Percentiles rank a stretch among this genome's conserved stretches.
phyloP scores from a whole-genome alignment of 345 rosid genomes.

The Citrus hindsii region DNA sequence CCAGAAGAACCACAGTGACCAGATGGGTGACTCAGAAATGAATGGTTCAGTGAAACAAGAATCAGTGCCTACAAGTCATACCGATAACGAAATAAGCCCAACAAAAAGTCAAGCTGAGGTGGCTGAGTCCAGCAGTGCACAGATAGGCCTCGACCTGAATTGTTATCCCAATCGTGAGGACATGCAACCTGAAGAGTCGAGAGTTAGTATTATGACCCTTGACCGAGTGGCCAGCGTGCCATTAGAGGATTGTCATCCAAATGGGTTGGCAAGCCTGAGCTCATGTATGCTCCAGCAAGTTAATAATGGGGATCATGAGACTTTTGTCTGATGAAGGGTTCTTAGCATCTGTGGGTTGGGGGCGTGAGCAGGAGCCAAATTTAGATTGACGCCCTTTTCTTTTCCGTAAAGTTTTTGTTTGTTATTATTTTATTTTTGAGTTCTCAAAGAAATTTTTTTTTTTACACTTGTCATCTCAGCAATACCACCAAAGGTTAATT shows the following conservation, averaged over 20 bases:
- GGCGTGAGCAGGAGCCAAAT: constrained; percentile 7
- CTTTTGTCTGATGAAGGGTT: constrained; percentile 37
- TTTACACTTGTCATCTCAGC: neutral
- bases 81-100: constrained; percentile 34
- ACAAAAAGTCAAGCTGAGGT: constrained; percentile 29
- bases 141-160: constrained; percentile 64
- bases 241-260: constrained; percentile 19
- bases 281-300: constrained; percentile 19
- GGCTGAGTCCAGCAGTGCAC: constrained; percentile 38
- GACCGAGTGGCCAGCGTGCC: constrained; percentile 15
- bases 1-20: constrained; percentile 24
- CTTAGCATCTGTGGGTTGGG: constrained; percentile 36
- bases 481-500: neutral
- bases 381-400: constrained; percentile 4
- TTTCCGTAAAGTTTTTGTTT: neutral
- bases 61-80: constrained; percentile 12
- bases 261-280: constrained; percentile 20
- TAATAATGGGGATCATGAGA: constrained; percentile 20
- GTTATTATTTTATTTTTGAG: neutral
- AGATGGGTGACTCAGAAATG: constrained; percentile 30
- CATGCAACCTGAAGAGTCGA: constrained; percentile 22
- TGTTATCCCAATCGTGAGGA: constrained; percentile 47
- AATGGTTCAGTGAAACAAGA: constrained; percentile 15
- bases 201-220: constrained; percentile 22
- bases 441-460: neutral